Evolutionary conservation across 2,329 filamentous ascomycete species (phyloP).

Genomic region (Ceratocystis lukuohia): DNA sequence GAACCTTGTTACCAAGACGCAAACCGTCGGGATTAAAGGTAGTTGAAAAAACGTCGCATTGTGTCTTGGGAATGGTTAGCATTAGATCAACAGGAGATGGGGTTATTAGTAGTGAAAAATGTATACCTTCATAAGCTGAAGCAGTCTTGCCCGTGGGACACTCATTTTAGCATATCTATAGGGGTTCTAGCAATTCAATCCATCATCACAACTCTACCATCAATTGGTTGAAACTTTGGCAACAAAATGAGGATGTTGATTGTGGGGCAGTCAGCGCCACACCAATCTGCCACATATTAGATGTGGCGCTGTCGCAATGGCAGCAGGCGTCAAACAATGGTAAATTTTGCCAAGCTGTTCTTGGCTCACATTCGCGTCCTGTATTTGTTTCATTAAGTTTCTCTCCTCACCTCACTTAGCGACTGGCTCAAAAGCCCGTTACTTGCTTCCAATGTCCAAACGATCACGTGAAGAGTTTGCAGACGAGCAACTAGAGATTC

Average conservation of each 20-base stretch:
- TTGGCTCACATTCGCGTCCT: background rate
- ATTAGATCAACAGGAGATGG: background rate
- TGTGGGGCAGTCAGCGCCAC: conserved; percentile 18
- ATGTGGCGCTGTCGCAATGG: conserved; percentile 16
- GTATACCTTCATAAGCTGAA: conserved; percentile 66
- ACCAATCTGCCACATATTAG: background rate
- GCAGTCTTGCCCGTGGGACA: conserved; percentile 46
- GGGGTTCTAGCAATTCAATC: background rate
- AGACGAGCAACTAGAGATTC: conserved; percentile 6
- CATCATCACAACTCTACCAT: conserved; percentile 16
- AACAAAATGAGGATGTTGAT: conserved; percentile 17
- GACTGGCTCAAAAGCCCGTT: background rate
- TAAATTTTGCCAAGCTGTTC: conserved; percentile 8
- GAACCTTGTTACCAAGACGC: conserved; percentile 80
- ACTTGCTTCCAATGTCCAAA: conserved; percentile 17
- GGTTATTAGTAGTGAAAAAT: background rate
- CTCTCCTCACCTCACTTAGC: background rate
- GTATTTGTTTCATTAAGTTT: background rate
- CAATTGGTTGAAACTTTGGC: conserved; percentile 14
- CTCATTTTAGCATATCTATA: conserved; percentile 38
- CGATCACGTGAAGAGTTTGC: conserved; percentile 15
- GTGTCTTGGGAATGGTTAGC: conserved; percentile 43
- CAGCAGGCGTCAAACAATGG: background rate
- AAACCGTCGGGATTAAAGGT: conserved; percentile 76
- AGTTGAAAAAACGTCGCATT: conserved; percentile 83